Evolutionary conservation across 352 stramenopile species (phyloP).

Genomic region (Globisporangium takayamanum): DNA sequence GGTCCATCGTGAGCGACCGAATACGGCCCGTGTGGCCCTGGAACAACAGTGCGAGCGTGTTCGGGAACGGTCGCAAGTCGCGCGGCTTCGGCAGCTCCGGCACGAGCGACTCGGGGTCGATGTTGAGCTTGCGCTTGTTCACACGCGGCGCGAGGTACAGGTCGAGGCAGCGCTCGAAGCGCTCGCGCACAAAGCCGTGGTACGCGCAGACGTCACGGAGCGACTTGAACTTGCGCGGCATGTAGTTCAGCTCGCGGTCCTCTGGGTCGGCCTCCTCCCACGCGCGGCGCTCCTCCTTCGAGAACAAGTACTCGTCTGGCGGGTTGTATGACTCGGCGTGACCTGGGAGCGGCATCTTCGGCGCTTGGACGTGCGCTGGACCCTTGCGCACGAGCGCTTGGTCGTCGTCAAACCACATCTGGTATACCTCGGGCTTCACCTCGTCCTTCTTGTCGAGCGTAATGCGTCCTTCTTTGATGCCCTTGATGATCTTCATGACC

Average conservation of each 20-base stretch:
- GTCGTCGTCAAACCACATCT: slow-evolving; percentile 92
- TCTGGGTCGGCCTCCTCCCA: slow-evolving; percentile 94
- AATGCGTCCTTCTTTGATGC: slow-evolving; percentile 95
- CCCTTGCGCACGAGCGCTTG: slow-evolving; percentile 87
- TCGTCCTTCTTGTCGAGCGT: slow-evolving; percentile 89
- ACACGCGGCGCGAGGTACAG: slow-evolving; percentile 97
- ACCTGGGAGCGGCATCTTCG: slow-evolving; percentile 96
- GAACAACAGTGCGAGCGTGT: slow-evolving; percentile 86
- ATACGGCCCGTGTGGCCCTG: slow-evolving; percentile 88
- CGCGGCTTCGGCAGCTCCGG: slow-evolving; percentile 95
- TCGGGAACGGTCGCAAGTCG: slow-evolving; percentile 98
- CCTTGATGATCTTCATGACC: slow-evolving; percentile 95
- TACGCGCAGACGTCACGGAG: slow-evolving; percentile 96
- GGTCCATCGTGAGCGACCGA: slow-evolving; percentile 91
- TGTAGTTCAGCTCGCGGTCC: slow-evolving; percentile 96
- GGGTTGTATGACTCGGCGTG: slow-evolving; percentile 99
- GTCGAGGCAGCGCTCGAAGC: slow-evolving; percentile 99
- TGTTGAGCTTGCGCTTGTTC: slow-evolving; percentile 96
- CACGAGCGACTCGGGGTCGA: slow-evolving; percentile 95
- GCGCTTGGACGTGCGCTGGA: slow-evolving; percentile 94
- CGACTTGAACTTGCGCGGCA: slow-evolving; percentile 96
- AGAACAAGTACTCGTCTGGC: slow-evolving; percentile 98
- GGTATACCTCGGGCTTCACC: slow-evolving; percentile 87
- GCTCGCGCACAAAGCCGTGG: slow-evolving; percentile 94
- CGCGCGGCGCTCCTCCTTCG: slow-evolving; percentile 93